Conservation (phyloP, 1,139 yeast species). For the Candida dubliniensis region DNA sequence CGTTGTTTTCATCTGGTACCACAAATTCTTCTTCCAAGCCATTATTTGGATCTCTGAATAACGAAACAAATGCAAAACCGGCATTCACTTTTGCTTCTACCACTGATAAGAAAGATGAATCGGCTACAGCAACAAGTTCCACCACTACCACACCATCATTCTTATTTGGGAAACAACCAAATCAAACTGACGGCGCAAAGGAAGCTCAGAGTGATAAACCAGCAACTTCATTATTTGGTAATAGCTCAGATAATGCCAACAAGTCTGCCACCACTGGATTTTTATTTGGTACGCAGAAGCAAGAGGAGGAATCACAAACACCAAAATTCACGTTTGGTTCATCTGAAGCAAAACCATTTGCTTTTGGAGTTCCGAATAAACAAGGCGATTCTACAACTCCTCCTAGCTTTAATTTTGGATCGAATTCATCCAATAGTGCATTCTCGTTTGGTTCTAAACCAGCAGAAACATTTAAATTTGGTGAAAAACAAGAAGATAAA, state of each 20-base stretch:
- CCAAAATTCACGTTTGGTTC: constrained; percentile 5
- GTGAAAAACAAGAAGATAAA: neutral
- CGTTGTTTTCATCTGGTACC: constrained; percentile 6
- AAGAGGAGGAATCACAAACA: constrained; percentile 17
- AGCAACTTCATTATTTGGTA: neutral
- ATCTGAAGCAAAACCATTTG: constrained; percentile 9
- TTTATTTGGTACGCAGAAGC: constrained; percentile 20
- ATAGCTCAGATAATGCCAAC: neutral
- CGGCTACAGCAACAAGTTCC: constrained; percentile 23
- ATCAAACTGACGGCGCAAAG: neutral
- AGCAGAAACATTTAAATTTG: neutral
- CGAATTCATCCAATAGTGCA: constrained; percentile 1
- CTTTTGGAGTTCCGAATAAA: constrained; percentile 3
- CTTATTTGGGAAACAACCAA: constrained; percentile 10
- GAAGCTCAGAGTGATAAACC: neutral
- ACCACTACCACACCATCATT: constrained; percentile 18
- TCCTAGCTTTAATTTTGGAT: constrained; percentile 7
- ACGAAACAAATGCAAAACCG: constrained; percentile 4
- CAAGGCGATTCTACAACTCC: neutral
- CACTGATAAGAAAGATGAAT: constrained; percentile 14
- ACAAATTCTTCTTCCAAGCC: constrained; percentile 1
- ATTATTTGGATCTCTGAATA: constrained; percentile 1
- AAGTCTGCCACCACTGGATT: constrained; percentile 16
- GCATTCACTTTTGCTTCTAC: constrained; percentile 11
- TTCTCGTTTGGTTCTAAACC: constrained; percentile 18